Base-by-base conservation (phyloP, 2,329 filamentous ascomycete species). In the Colletotrichum incanum region DNA sequence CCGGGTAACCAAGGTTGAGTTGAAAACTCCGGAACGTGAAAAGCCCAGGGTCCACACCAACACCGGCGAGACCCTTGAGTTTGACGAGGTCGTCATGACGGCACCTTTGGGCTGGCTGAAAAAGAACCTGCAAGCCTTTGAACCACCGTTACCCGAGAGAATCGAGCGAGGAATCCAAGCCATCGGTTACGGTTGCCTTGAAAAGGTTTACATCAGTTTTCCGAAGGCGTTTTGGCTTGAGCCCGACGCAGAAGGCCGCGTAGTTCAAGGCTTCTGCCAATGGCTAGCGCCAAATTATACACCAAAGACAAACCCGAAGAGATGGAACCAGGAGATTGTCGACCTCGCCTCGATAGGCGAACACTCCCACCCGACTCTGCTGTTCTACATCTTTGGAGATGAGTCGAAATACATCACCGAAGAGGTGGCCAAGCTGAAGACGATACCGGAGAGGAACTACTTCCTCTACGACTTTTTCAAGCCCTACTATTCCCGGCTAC, bases 351-450 rank as follows among this genome's bases (percentile, higher is more conserved):
- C 92, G 2, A 86, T 97, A 2, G 86, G 89, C 0, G 77, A 83
- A 1, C 86, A 84, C 62, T 87, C 92, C 0, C 94, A 97, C 72
- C 93, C 95, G 9, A 97, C 94, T 0, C 87, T 98, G 5, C 88
- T 98, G 34, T 98, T 97, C 87, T 98, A 95, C 84, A 91, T 87
- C 45, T 92, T 91, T 77, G 93, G 93, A 47, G 87, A 87, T 26
- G 89, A 91, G 78, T 91, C 89, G 0, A 80, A 81, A 11, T 84
- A 88, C 76, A 80, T 93, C 56, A 90, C 88, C 0, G 80, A 81
- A 16, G 79, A 82, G 23, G 76, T 89, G 8, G 81, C 82, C 5
- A 79, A 82, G 18, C 76, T 89, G 3, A 60, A 80, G 2, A 79
- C 85, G 2, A 82, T 86, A 28, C 77, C 85, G 5, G 83, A 88